Conservation (phyloP, 176 grass and related monocot species). For the Elymus sibiricus region DNA sequence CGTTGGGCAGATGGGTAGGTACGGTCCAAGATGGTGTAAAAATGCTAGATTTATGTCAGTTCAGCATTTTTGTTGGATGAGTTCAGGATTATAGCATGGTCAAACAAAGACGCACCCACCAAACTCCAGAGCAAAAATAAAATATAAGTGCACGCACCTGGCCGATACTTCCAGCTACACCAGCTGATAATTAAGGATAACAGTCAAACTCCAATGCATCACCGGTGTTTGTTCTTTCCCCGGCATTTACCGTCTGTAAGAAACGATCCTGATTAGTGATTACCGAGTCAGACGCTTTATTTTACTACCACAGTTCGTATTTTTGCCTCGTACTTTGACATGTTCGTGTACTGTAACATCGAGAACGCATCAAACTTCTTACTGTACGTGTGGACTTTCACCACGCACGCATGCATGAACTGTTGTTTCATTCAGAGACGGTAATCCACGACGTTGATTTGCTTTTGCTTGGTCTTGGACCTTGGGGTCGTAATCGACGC, state of each 20-base stretch:
- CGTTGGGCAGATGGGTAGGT: not conserved
- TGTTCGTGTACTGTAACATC: not conserved
- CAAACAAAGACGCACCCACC: not conserved
- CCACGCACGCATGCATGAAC: not conserved
- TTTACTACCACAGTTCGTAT: not conserved
- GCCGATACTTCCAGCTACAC: not conserved
- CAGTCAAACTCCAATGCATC: conserved; percentile 9
- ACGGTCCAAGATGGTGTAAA: not conserved
- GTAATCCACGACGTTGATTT: not conserved
- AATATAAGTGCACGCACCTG: not conserved
- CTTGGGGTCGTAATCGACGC: not conserved
- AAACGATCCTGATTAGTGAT: not conserved
- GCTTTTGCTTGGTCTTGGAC: not conserved
- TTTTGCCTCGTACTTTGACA: not conserved
- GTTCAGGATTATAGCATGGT: not conserved
- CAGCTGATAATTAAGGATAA: not conserved
- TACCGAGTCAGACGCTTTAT: not conserved
- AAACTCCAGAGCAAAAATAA: not conserved
- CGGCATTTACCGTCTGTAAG: not conserved
- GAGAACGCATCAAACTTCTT: conserved; percentile 4
- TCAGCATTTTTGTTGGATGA: too few relatives aligned
- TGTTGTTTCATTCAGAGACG: not conserved
- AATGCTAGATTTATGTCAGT: not conserved
- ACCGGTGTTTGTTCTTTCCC: not conserved
- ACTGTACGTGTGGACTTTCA: not conserved